phyloP scores from a whole-genome alignment of 306 rosid species.

The Trichosanthes truncata region DNA sequence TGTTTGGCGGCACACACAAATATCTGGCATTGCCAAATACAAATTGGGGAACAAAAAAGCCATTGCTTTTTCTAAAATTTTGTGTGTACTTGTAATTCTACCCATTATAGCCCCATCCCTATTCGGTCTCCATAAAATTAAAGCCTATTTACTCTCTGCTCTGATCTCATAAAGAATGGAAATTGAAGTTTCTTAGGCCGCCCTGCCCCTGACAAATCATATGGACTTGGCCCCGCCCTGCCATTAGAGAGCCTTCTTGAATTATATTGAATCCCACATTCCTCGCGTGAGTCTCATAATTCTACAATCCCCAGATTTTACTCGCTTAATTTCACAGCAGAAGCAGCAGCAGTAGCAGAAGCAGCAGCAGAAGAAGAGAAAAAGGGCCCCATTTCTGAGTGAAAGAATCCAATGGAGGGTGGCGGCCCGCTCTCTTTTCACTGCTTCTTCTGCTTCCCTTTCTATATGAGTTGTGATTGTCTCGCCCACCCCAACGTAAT shows the following conservation, averaged over 20 bases:
- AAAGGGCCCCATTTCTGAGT: not conserved
- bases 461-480: not conserved
- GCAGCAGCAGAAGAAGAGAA: not conserved
- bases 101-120: not conserved
- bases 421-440: not conserved
- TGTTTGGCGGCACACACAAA: no score
- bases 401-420: not conserved
- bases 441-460: not conserved
- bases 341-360: not conserved
- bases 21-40: no score
- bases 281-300: constrained; percentile 7
- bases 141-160: not conserved
- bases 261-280: not conserved
- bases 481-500: not conserved
- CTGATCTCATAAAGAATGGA: not conserved
- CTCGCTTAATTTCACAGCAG: not conserved
- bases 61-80: not conserved
- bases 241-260: no score
- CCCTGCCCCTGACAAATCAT: not conserved
- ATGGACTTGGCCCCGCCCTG: not conserved
- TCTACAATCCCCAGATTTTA: not conserved
- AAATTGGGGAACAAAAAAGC: no score
- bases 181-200: not conserved
- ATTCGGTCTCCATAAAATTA: not conserved
- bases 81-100: not conserved